phyloP scores from a whole-genome alignment of 176 grass and related monocot species.

The Oryza meyeriana region DNA sequence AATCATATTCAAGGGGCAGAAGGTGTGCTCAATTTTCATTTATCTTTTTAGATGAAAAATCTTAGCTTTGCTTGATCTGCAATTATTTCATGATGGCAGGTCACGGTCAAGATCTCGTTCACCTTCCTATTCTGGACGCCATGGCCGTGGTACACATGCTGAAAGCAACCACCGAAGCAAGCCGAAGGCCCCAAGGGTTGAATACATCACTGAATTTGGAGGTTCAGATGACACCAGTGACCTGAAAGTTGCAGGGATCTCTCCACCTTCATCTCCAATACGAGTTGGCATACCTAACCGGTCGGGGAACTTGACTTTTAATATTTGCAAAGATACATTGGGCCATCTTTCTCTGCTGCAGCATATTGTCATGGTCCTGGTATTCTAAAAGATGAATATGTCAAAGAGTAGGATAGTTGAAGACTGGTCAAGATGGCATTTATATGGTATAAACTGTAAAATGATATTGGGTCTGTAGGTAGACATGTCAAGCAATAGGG shows the following conservation, averaged over 20 bases:
- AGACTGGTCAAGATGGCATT: slow-evolving; percentile 28
- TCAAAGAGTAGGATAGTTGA: slow-evolving; percentile 41
- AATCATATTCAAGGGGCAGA: slow-evolving; percentile 86
- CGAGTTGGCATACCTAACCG: slow-evolving; percentile 70
- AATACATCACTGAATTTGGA: slow-evolving; percentile 99
- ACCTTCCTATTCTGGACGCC: slow-evolving; percentile 73
- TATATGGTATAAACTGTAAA: slow-evolving; percentile 36
- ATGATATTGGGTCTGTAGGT: slow-evolving; percentile 31
- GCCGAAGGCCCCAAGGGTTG: slow-evolving; percentile 71
- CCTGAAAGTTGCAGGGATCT: slow-evolving; percentile 69
- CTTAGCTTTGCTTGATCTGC: slow-evolving; percentile 18
- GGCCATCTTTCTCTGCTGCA: slow-evolving; percentile 50
- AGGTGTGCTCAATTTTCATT: slow-evolving; percentile 39
- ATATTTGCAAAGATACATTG: slow-evolving; percentile 81
- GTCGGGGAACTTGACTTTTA: slow-evolving; percentile 93
- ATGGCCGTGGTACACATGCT: slow-evolving; percentile 44
- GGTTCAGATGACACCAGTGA: slow-evolving; percentile 57
- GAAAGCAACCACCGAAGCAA: slow-evolving; percentile 84
- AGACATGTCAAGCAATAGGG: slow-evolving; percentile 14
- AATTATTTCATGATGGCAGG: slow-evolving; percentile 38
- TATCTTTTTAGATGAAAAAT: not conserved
- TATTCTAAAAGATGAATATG: slow-evolving; percentile 39
- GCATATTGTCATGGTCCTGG: slow-evolving; percentile 39
- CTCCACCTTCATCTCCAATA: slow-evolving; percentile 93
- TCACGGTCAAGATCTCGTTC: slow-evolving; percentile 77